Evolutionary conservation across 2,329 filamentous ascomycete species (phyloP), one percentile per base, ranked within the genome.

Genomic region (Cladosporium sp.): DNA sequence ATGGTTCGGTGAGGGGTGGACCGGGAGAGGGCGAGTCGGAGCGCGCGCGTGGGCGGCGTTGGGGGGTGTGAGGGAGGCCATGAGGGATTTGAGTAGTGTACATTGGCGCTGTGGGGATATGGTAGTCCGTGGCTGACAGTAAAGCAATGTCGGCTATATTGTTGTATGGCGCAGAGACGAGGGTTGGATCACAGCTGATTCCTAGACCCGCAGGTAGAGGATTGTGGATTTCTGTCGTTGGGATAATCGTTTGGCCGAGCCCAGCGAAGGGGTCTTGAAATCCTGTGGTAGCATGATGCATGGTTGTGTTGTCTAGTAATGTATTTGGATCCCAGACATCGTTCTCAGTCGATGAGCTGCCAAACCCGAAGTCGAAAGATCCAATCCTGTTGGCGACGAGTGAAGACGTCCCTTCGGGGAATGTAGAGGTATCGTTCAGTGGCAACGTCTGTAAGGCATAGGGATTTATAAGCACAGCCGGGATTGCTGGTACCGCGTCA

Each of bases 341-440:
- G 12, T 33, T 44, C 12, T 50, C 55, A 1, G 29, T 44, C 10
- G 50, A 21, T 16, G 64, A 21, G 28, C 37, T 66, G 7, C 52
- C 69, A 65, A 76, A 76, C 59, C 73, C 73, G 62, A 76, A 76
- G 59, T 76, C 73, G 64, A 76, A 76, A 6, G 68, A 66, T 40
- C 72, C 69, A 7, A 75, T 72, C 49, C 68, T 69, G 64, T 71
- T 70, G 6, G 68, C 35, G 16, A 66, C 70, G 11, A 76, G 63
- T 1, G 71, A 72, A 2, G 70, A 67, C 14, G 62, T 69, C 12
- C 68, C 66, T 14, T 72, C 73, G 3, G 70, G 71, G 49, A 71
- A 76, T 16, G 73, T 64, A 37, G 71, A 69, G 5, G 69, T 74
- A 60, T 75, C 74, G 44, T 74, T 74, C 62, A 74, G 46, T 16